phyloP scores from a whole-genome alignment of 208 protist genomes.

The Acanthamoeba rhysodes region DNA sequence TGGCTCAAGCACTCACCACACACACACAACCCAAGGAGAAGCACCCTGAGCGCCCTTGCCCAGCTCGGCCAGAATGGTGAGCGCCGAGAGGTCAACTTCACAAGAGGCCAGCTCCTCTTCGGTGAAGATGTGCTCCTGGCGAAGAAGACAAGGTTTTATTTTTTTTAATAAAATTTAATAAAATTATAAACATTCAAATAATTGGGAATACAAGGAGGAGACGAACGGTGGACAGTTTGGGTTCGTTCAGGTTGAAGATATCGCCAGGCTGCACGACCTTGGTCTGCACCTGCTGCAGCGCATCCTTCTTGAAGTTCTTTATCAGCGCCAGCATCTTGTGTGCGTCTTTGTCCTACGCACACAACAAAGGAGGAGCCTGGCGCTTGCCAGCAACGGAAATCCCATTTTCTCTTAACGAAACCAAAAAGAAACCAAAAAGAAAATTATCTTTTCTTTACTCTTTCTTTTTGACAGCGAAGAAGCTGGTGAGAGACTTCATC shows the following conservation, averaged over 20 bases:
- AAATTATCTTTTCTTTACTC: not conserved
- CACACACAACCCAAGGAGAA: too few species aligned
- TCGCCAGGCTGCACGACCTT: slow-evolving; percentile 27
- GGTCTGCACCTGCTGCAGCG: not conserved
- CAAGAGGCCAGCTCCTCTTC: slow-evolving; percentile 51
- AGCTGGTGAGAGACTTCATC: not conserved
- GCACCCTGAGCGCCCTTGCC: slow-evolving; percentile 27
- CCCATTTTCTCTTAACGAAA: not conserved
- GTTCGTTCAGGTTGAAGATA: slow-evolving; percentile 48
- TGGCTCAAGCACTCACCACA: not conserved
- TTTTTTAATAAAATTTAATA: not conserved
- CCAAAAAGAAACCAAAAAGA: not conserved
- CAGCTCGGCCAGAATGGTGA: not conserved
- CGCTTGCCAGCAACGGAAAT: too few species aligned
- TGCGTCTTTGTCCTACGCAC: too few species aligned
- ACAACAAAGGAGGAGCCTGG: too few species aligned
- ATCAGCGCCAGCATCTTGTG: not conserved
- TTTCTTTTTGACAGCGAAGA: slow-evolving; percentile 23
- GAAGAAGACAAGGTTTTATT: not conserved
- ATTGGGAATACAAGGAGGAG: not conserved
- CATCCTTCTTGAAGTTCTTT: slow-evolving; percentile 14
- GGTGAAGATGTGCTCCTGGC: slow-evolving; percentile 38
- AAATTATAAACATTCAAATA: not conserved
- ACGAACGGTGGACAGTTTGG: not conserved
- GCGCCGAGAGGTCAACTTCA: slow-evolving; percentile 46